Evolutionary conservation across 169 alveolate species (phyloP), one percentile per base, ranked within the genome.

Genomic region (Eimeria necatrix): DNA sequence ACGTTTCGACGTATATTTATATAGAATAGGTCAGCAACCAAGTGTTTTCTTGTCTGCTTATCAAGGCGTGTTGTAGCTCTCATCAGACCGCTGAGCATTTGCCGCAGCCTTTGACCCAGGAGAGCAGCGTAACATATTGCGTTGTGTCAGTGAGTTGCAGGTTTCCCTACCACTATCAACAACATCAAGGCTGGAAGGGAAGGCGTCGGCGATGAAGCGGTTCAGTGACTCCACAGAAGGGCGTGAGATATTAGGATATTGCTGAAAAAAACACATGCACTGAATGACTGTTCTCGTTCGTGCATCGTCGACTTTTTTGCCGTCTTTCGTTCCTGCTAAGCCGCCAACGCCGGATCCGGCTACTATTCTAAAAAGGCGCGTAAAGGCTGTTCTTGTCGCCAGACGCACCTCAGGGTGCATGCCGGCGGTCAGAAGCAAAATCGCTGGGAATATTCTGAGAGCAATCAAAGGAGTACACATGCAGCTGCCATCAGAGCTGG

Each of bases 401-500:
- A n/a, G 20, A 61, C 93, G 48, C 53, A 89, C 94, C 48, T 89
- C 94, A 10, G 94, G 94, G 76, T 89, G 94, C 94, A 89, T 89
- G 94, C 94, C 94, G 20, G 68, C 74, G 8, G 94, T 46, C 89
- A 89, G 22, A 49, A 89, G 88, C 61, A 89, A 48, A 32, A 89
- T 89, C 49, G 94, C 94, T 18, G 94, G 94, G 94, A 89, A 89
- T 10, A 89, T 89, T 70, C 94, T 89, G 88, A 0, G 76, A 53
- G 49, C 9, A 26, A 32, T 71, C 22, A 26, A 12, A 9, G 18
- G 83, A 32, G 4, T 32, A 7, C 53, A 12, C 83, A 32, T n/a
- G 12, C 22, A 20, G 56, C 16, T 32, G 56, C 51, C 52, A 32
- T 70, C 49, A 61, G 9, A 49, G 80, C n/a, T 22, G 53, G 22